Conservation (phyloP, 192 early-diverging fungal species). For the Chytriomyces sp. region DNA sequence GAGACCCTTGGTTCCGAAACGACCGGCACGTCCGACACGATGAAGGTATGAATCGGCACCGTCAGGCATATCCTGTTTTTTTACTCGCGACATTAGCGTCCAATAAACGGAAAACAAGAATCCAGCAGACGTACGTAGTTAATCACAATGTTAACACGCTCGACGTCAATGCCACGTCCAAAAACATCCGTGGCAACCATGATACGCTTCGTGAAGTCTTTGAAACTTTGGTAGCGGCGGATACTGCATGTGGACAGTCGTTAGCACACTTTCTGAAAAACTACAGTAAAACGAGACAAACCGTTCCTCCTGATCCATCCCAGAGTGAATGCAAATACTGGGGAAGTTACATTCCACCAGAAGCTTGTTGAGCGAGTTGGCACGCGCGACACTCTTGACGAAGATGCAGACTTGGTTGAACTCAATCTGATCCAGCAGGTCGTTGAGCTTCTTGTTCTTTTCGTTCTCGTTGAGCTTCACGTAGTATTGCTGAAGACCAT, state of each 20-base stretch:
- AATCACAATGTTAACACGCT: slow-evolving; percentile 98
- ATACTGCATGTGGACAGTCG: slow-evolving; percentile 55
- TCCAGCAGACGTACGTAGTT: slow-evolving; percentile 68
- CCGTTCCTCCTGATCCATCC: slow-evolving; percentile 90
- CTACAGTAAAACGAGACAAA: slow-evolving; percentile 27
- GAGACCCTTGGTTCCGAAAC: slow-evolving; percentile 99
- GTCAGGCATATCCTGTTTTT: slow-evolving; percentile 80
- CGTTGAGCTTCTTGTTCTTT: slow-evolving; percentile 94
- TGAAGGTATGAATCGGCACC: slow-evolving; percentile 90
- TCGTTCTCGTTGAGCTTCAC: slow-evolving; percentile 78
- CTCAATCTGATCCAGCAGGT: slow-evolving; percentile 89
- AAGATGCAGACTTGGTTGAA: slow-evolving; percentile 99
- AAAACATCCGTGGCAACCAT: slow-evolving; percentile 98
- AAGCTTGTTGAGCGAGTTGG: slow-evolving; percentile 84
- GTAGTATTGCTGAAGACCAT: slow-evolving; percentile 96
- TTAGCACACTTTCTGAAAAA: slow-evolving; percentile 7
- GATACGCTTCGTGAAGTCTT: slow-evolving; percentile 91
- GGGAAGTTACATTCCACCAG: slow-evolving; percentile 91
- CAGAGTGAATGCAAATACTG: slow-evolving; percentile 88
- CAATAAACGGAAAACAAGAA: no score
- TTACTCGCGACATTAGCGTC: neutral
- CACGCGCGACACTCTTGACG: slow-evolving; percentile 87
- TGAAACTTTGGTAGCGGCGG: slow-evolving; percentile 90
- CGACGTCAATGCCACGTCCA: slow-evolving; percentile 97
- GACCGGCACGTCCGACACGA: slow-evolving; percentile 96